phyloP scores from a whole-genome alignment of 352 stramenopile genomes.

The Elongisporangium undulatum region DNA sequence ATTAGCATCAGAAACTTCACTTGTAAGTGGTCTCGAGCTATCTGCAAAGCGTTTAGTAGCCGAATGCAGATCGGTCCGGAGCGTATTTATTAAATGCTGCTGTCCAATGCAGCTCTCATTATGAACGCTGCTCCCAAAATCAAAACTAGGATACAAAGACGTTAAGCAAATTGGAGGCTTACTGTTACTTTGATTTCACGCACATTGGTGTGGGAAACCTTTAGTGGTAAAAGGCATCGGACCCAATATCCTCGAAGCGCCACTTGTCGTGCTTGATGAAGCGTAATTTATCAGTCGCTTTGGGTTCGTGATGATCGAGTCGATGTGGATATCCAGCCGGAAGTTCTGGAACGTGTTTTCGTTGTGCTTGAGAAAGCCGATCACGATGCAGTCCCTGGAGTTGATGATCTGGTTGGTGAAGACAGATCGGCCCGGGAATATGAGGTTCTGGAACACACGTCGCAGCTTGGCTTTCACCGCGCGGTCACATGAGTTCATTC shows the following conservation, averaged over 20 bases:
- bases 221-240: conserved; percentile 1
- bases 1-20: too few species aligned
- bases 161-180: too few species aligned
- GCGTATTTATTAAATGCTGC: too few species aligned
- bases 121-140: too few species aligned
- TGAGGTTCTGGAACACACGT: background rate
- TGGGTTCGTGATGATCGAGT: conserved; percentile 6
- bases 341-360: conserved; percentile 9
- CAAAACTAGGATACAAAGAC: too few species aligned
- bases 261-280: conserved; percentile 6
- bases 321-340: conserved; percentile 8
- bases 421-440: conserved; percentile 3
- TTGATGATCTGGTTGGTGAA: conserved; percentile 5
- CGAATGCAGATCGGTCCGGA: conserved; percentile 16
- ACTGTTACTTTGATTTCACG: too few species aligned
- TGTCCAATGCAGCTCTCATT: too few species aligned
- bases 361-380: conserved; percentile 6
- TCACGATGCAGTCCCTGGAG: conserved; percentile 5
- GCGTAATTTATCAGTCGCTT: conserved; percentile 1
- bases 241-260: conserved; percentile 7
- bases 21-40: too few species aligned
- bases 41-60: conserved; percentile 15
- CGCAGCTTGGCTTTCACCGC: background rate
- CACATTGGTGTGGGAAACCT: too few species aligned
- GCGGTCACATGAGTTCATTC: background rate